Evolutionary conservation across 2,329 filamentous ascomycete species (phyloP).

Genomic region (Aspergillus transmontanensis): DNA sequence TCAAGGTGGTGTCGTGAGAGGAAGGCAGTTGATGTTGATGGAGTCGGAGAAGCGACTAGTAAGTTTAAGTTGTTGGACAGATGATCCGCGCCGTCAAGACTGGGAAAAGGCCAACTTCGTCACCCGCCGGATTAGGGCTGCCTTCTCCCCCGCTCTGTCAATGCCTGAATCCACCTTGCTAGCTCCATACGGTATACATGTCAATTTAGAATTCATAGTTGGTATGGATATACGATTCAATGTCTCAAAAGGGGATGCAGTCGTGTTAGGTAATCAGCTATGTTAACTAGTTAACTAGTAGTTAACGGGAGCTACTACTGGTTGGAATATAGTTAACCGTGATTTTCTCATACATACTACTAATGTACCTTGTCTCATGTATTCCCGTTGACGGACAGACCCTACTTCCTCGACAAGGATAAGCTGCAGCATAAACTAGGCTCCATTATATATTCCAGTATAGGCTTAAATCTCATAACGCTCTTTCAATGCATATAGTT

Average conservation of each 20-base stretch:
- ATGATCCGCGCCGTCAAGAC: constrained; percentile 14
- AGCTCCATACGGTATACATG: neutral
- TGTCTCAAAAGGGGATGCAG: neutral
- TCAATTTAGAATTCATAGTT: neutral
- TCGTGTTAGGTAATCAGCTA: neutral
- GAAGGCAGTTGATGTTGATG: constrained; percentile 11
- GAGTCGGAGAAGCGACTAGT: constrained; percentile 13
- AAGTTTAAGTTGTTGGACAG: constrained; percentile 12
- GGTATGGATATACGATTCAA: neutral
- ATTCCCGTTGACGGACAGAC: neutral
- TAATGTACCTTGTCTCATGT: neutral
- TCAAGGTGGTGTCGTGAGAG: neutral
- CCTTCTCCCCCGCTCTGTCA: neutral
- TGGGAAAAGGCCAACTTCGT: neutral
- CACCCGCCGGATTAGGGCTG: constrained; percentile 11
- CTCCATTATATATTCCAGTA: neutral
- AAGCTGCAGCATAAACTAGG: neutral
- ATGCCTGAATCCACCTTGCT: neutral
- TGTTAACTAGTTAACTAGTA: too few species aligned
- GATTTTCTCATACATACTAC: neutral
- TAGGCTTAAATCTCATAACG: neutral
- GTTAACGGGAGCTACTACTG: neutral
- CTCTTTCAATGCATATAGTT: neutral
- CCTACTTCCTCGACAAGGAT: neutral
- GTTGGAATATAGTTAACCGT: neutral